Conservation (phyloP, 768 basidiomycete genomes). For the Tubosaeta sp. region DNA sequence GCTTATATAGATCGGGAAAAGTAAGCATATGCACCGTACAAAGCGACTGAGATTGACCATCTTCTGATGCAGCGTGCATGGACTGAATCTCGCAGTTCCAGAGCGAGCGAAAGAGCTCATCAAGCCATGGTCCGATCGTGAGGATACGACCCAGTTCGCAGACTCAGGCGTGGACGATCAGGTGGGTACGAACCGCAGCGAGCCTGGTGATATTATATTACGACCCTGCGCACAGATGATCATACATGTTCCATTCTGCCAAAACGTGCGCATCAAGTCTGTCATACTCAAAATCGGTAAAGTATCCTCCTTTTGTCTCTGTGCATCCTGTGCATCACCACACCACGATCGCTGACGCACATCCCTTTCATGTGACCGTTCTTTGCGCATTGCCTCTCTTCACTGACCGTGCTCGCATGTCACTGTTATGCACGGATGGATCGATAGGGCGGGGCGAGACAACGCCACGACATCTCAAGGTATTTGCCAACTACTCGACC, state of each 20-base stretch:
- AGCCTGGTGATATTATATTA: constrained; percentile 8
- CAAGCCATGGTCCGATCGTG: constrained; percentile 79
- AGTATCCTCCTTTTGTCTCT: constrained; percentile 14
- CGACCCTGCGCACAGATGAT: constrained; percentile 51
- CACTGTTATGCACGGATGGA: constrained; percentile 2
- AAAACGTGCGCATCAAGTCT: constrained; percentile 73
- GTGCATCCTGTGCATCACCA: constrained; percentile 8
- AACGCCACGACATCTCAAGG: constrained; percentile 69
- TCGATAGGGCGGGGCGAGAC: constrained; percentile 65
- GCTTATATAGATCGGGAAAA: constrained; percentile 61
- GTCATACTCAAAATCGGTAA: constrained; percentile 73
- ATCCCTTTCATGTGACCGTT: constrained; percentile 3
- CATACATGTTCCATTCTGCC: constrained; percentile 75
- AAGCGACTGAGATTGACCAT: constrained; percentile 1
- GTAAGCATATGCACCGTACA: constrained; percentile 33
- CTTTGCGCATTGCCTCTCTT: constrained; percentile 2
- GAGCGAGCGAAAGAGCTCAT: constrained; percentile 74
- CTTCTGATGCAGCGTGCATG: constrained; percentile 55
- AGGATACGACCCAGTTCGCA: constrained; percentile 58
- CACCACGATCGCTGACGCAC: constrained; percentile 8
- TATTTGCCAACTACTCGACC: constrained; percentile 69
- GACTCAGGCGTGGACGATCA: constrained; percentile 87
- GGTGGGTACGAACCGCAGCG: constrained; percentile 38
- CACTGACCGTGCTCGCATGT: constrained; percentile 3
- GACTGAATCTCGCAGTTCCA: constrained; percentile 75